A percentile compares a stretch with the other conserved stretches of the same genome.
Conservation (phyloP, 2,329 filamentous ascomycete genomes). For the Cytospora piceae region DNA sequence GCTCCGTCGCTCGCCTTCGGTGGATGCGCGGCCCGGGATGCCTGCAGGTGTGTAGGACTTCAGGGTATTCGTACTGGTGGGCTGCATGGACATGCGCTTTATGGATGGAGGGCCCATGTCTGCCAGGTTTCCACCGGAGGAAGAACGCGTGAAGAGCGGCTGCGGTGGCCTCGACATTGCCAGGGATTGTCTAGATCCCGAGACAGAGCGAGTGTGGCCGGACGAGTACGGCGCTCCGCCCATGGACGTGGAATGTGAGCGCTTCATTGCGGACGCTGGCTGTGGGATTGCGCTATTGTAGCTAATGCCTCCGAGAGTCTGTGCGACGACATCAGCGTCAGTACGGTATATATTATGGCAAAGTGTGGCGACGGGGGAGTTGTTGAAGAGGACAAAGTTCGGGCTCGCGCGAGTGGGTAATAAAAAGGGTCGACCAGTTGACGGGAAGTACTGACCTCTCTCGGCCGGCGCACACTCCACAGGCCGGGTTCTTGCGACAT, state of each 20-base stretch:
- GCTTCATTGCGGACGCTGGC: conserved; percentile 91
- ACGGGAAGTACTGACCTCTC: conserved; percentile 69
- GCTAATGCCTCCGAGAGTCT: conserved; percentile 87
- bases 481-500: conserved; percentile 89
- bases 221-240: conserved; percentile 66
- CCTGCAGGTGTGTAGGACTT: conserved; percentile 71
- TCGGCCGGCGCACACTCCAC: conserved; percentile 88
- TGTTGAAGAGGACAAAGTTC: conserved; percentile 19
- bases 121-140: conserved; percentile 78
- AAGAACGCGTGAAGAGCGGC: conserved; percentile 83
- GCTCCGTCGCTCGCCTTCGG: conserved; percentile 69
- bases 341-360: conserved; percentile 3
- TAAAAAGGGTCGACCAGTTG: conserved; percentile 13
- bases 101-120: conserved; percentile 83
- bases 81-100: conserved; percentile 79
- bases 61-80: conserved; percentile 59
- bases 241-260: conserved; percentile 77
- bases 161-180: conserved; percentile 83
- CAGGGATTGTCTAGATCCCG: conserved; percentile 82
- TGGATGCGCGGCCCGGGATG: conserved; percentile 49
- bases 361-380: background rate
- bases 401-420: conserved; percentile 28
- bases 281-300: conserved; percentile 86
- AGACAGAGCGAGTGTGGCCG: conserved; percentile 80
- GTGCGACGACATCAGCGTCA: conserved; percentile 28